Evolutionary conservation across 805 yeast genomes (phyloP), one percentile per base, ranked within the genome.

Genomic region (Wickerhamiella musiphila): DNA sequence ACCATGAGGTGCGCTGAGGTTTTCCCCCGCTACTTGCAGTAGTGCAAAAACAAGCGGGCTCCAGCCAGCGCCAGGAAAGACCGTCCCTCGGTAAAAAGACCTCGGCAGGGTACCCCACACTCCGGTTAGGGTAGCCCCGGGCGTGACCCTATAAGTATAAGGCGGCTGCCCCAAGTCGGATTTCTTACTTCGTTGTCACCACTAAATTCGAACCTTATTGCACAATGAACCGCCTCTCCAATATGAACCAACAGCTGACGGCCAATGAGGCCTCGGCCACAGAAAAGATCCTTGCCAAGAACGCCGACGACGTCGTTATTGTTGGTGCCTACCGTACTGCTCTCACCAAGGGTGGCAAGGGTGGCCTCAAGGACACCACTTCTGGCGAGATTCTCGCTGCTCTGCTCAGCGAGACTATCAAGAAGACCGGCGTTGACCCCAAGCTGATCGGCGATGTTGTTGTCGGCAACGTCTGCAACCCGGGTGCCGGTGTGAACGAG

Each of bases 401-500:
- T 41, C 68, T 86, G 37, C 58, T 83, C 36, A 56, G 61, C 37
- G 77, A 69, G 25, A 65, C 78, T 40, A 51, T 84, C 36, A 62
- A 65, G 36, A 65, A 63, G 40, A 45, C 68, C 21, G 56, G 61
- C 29, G 49, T 70, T 9, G 68, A 70, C 35, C 65, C 70, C 35
- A 57, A 61, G 28, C 50, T 70, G 42, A 73, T 86, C 39, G 93
- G 77, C 45, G 95, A 86, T 48, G 74, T 86, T 36, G 75, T 75
- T 20, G 74, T 81, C 40, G 96, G 96, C 44, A 86, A 86, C 54
- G 95, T 86, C 18, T 66, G 84, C 50, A 82, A 84, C 60, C 68
- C 70, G 29, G 94, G 93, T 26, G 92, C 95, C 16, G 96, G 95
- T 47, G 94, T 90, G 34, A 76, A 77, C 35, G 95, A 84, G 58